Conservation (phyloP, 2,329 filamentous ascomycete genomes). For the Xylaria sp. region DNA sequence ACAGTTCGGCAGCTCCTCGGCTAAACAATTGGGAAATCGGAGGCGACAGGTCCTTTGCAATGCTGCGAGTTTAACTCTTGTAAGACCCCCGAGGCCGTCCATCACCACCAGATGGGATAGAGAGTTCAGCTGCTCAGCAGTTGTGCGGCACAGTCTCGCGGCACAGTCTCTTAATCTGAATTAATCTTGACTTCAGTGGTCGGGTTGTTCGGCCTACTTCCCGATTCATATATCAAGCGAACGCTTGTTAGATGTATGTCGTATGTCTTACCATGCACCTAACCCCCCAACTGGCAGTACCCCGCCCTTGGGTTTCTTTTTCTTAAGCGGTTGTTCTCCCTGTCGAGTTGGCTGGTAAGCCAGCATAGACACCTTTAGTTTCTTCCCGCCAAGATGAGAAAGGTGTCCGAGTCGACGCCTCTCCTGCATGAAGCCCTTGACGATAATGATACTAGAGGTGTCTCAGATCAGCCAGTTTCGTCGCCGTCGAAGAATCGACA, state of each 20-base stretch:
- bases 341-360: not conserved
- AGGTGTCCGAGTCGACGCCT: slow-evolving; percentile 10
- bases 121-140: not conserved
- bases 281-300: not conserved
- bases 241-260: not conserved
- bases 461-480: not conserved
- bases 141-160: not conserved
- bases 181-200: not conserved
- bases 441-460: not conserved
- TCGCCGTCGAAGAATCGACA: not conserved
- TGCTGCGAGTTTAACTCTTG: not conserved
- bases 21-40: too few relatives aligned
- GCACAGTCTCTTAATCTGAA: not conserved
- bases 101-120: not conserved
- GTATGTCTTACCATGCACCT: not conserved
- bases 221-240: not conserved
- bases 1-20: too few relatives aligned
- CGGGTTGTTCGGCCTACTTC: not conserved
- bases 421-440: not conserved
- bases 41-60: not conserved
- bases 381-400: not conserved
- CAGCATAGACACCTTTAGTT: not conserved
- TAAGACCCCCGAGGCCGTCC: not conserved
- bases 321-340: not conserved
- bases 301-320: not conserved